Evolutionary conservation across 2,329 filamentous ascomycete species (phyloP).

Genomic region (Aaosphaeria pasadenensis): DNA sequence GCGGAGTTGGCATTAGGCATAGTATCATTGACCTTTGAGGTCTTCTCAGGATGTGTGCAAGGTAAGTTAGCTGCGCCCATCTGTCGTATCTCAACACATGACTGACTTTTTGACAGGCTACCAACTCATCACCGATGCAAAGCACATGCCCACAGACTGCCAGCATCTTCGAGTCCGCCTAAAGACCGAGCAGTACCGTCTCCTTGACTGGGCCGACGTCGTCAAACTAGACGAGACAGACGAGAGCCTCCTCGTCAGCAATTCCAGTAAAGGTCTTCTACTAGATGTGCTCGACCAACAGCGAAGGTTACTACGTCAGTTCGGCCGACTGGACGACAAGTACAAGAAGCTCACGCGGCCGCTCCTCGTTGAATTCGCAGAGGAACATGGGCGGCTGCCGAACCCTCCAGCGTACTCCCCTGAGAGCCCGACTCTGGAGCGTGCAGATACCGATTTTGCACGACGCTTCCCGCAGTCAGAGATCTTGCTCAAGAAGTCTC

Average conservation of each 20-base stretch:
- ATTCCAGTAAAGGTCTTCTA: conserved; percentile 29
- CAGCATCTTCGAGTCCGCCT: conserved; percentile 35
- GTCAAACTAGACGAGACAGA: conserved; percentile 31
- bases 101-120: conserved; percentile 22
- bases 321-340: conserved; percentile 29
- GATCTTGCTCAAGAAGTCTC: conserved; percentile 24
- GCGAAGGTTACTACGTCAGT: conserved; percentile 25
- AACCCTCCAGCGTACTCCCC: conserved; percentile 12
- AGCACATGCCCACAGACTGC: conserved; percentile 26
- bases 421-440: conserved; percentile 7
- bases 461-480: conserved; percentile 28
- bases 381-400: conserved; percentile 9
- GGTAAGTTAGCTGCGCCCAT: conserved; percentile 8
- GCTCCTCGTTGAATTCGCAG: conserved; percentile 20
- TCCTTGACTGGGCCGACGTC: conserved; percentile 37
- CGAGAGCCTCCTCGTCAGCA: conserved; percentile 29
- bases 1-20: conserved; percentile 22
- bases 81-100: too few species aligned
- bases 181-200: conserved; percentile 36
- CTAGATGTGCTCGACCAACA: conserved; percentile 36
- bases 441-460: conserved; percentile 18
- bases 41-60: conserved; percentile 37
- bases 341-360: conserved; percentile 29
- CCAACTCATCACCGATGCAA: conserved; percentile 36
- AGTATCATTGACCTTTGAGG: conserved; percentile 34